These are phyloP conservation scores for Westerdykella aurantiaca DNA, from an alignment of 2,329 filamentous ascomycete species.

Conservation along the genomic window DNA sequence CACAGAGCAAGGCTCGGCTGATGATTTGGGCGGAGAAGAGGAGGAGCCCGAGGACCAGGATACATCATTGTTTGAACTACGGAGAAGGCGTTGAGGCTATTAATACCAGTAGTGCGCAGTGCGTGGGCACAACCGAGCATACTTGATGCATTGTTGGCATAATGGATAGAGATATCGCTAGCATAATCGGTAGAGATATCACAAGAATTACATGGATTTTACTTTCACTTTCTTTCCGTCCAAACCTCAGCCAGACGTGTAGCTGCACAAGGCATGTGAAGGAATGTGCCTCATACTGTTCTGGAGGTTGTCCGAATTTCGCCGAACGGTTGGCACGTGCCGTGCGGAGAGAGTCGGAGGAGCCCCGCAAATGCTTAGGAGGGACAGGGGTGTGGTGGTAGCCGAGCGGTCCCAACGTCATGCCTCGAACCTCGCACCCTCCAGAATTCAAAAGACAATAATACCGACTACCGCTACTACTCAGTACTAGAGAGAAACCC, in stretches of 20 bases:
- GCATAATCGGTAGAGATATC: neutral
- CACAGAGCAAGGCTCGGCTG: neutral
- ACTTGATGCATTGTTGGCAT: no score
- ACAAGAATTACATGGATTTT: neutral
- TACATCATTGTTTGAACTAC: slow-evolving; percentile 6
- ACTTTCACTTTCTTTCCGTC: neutral
- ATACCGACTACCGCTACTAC: no score
- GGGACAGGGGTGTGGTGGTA: neutral
- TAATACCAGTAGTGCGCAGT: neutral
- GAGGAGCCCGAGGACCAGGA: slow-evolving; percentile 5
- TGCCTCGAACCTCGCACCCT: neutral
- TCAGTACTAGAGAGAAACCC: neutral
- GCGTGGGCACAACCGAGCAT: neutral
- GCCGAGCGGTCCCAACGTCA: neutral
- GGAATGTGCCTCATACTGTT: neutral
- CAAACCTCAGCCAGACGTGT: neutral
- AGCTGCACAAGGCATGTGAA: neutral
- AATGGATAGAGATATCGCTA: neutral
- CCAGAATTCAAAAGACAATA: no score
- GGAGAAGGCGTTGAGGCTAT: slow-evolving; percentile 3
- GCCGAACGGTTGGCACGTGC: neutral
- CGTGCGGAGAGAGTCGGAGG: neutral
- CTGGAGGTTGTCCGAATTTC: no score
- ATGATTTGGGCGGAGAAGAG: slow-evolving; percentile 1
- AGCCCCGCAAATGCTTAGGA: neutral